Evolutionary conservation across 139 green algal species (phyloP).

Genomic region (Micractinium conductrix): DNA sequence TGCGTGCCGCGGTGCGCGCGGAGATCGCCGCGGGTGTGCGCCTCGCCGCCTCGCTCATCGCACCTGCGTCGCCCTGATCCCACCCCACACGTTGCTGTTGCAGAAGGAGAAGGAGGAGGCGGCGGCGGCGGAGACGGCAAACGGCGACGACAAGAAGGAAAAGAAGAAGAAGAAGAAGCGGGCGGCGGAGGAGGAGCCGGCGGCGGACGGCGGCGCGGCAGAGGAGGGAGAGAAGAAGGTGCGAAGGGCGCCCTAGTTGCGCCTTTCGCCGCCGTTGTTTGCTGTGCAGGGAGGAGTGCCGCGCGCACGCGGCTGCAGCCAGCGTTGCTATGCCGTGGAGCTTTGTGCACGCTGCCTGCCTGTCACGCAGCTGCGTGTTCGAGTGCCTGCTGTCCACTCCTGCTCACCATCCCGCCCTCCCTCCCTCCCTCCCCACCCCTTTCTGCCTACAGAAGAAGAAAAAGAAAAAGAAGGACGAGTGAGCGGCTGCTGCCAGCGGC

Average conservation of each 20-base stretch:
- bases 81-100: too few species aligned
- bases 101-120: constrained; percentile 53
- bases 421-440: not conserved
- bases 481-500: not conserved
- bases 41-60: not conserved
- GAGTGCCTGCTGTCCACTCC: not conserved
- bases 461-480: constrained; percentile 64
- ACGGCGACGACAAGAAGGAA: constrained; percentile 12
- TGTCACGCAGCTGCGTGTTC: not conserved
- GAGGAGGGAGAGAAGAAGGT: not conserved
- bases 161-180: constrained; percentile 61
- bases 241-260: not conserved
- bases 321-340: too few species aligned
- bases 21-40: not conserved
- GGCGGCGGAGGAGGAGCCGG: not conserved
- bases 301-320: too few species aligned
- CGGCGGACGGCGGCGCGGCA: not conserved
- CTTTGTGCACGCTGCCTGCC: too few species aligned
- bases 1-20: too few species aligned
- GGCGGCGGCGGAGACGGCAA: not conserved
- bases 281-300: not conserved
- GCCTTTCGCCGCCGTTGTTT: not conserved
- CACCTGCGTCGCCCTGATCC: too few species aligned
- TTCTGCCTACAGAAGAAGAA: constrained; percentile 27
- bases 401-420: not conserved